phyloP scores from a whole-genome alignment of 305 asterid species.

The Andrographis paniculata region DNA sequence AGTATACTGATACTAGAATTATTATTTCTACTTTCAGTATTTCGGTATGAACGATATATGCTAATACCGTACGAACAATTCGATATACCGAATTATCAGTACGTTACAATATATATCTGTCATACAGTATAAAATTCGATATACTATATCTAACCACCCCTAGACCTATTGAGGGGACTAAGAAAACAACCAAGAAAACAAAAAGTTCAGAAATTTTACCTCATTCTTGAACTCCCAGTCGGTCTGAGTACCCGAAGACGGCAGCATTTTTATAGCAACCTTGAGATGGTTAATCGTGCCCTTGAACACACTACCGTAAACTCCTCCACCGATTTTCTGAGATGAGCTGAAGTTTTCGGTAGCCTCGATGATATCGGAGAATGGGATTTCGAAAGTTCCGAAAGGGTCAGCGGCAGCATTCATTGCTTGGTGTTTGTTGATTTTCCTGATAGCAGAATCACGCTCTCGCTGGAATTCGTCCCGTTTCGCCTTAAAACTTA shows the following conservation, averaged over 20 bases:
- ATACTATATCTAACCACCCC: too few relatives aligned
- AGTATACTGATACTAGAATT: not conserved
- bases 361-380: slow-evolving; percentile 66
- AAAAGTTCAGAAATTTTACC: slow-evolving; percentile 27
- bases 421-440: slow-evolving; percentile 34
- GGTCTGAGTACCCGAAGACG: slow-evolving; percentile 62
- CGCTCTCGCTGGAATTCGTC: slow-evolving; percentile 62
- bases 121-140: too few relatives aligned
- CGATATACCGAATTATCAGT: too few relatives aligned
- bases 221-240: slow-evolving; percentile 63
- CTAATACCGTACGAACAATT: too few relatives aligned
- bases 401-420: slow-evolving; percentile 33
- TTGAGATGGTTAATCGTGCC: slow-evolving; percentile 48
- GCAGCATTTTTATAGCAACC: slow-evolving; percentile 85
- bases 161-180: too few relatives aligned
- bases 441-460: slow-evolving; percentile 48
- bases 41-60: too few relatives aligned
- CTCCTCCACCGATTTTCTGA: slow-evolving; percentile 76
- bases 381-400: slow-evolving; percentile 51
- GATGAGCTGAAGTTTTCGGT: slow-evolving; percentile 67
- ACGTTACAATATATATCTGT: too few relatives aligned
- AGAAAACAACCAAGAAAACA: too few relatives aligned
- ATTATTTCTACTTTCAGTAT: too few relatives aligned
- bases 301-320: slow-evolving; percentile 66
- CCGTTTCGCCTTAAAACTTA: slow-evolving; percentile 56